Percentiles rank a stretch among this genome's conserved stretches.
Conservation (phyloP, 306 rosid species). For the Ammopiptanthus mongolicus region DNA sequence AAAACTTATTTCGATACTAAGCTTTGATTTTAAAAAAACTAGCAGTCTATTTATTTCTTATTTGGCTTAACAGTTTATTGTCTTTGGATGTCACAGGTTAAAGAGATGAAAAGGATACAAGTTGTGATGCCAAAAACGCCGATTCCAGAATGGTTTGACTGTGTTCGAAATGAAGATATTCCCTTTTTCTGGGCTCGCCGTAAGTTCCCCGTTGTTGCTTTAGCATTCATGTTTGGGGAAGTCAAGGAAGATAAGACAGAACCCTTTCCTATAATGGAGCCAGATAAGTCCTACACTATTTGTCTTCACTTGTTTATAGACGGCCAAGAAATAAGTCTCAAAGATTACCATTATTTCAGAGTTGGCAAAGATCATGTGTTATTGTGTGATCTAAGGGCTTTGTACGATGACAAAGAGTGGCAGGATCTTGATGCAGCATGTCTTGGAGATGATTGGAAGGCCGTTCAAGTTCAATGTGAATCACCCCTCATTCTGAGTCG, state of each 20-base stretch:
- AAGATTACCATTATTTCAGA: neutral
- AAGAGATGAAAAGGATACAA: neutral
- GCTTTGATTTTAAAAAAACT: no score
- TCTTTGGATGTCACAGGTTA: neutral
- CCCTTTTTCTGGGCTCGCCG: neutral
- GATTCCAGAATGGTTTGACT: neutral
- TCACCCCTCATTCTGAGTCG: neutral
- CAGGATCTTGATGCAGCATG: neutral
- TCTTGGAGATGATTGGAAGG: conserved; percentile 4
- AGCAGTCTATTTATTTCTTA: no score
- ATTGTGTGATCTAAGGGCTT: neutral
- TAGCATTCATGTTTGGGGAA: neutral
- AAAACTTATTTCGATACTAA: no score
- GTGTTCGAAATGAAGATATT: neutral
- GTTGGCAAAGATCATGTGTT: neutral
- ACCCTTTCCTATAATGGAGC: neutral
- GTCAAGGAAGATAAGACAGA: neutral
- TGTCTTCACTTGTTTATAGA: neutral
- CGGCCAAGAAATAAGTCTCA: neutral
- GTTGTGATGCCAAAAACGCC: neutral
- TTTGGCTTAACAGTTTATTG: no score
- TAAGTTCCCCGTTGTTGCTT: neutral
- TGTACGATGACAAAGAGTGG: neutral
- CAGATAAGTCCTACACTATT: neutral
- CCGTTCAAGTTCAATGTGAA: neutral